phyloP scores from a whole-genome alignment of 2,329 filamentous ascomycete species.

The Cytospora leucostoma region DNA sequence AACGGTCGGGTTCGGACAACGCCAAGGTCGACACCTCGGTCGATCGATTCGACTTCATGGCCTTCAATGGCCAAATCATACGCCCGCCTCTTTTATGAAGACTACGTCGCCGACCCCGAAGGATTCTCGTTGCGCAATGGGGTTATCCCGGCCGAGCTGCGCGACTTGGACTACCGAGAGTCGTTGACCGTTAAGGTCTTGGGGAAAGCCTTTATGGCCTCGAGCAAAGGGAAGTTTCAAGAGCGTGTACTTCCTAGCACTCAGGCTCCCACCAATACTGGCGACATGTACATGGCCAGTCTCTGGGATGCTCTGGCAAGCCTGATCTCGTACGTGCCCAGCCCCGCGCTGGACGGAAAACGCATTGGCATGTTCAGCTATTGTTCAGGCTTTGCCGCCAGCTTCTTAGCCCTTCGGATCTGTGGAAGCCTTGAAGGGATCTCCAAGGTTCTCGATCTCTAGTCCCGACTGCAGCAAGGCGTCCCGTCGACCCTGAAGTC shows the following conservation, averaged over 20 bases:
- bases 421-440: constrained; percentile 70
- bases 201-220: constrained; percentile 82
- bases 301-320: constrained; percentile 77
- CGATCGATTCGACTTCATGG: constrained; percentile 81
- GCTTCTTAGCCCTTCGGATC: constrained; percentile 73
- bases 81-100: constrained; percentile 80
- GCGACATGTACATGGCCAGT: constrained; percentile 69
- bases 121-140: constrained; percentile 60
- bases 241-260: constrained; percentile 74
- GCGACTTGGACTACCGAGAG: constrained; percentile 76
- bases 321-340: constrained; percentile 65
- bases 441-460: constrained; percentile 67
- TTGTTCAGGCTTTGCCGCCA: constrained; percentile 72
- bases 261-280: constrained; percentile 75
- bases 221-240: constrained; percentile 82
- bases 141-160: constrained; percentile 74
- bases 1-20: constrained; percentile 56
- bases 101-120: constrained; percentile 73
- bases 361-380: constrained; percentile 77
- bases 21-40: constrained; percentile 59
- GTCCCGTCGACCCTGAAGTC: constrained; percentile 66
- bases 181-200: constrained; percentile 79
- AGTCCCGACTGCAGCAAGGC: constrained; percentile 67
- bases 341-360: constrained; percentile 68
- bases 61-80: constrained; percentile 88